Evolutionary conservation across 192 early-diverging fungal genomes (phyloP).

Genomic region (Umbelopsis vinacea): DNA sequence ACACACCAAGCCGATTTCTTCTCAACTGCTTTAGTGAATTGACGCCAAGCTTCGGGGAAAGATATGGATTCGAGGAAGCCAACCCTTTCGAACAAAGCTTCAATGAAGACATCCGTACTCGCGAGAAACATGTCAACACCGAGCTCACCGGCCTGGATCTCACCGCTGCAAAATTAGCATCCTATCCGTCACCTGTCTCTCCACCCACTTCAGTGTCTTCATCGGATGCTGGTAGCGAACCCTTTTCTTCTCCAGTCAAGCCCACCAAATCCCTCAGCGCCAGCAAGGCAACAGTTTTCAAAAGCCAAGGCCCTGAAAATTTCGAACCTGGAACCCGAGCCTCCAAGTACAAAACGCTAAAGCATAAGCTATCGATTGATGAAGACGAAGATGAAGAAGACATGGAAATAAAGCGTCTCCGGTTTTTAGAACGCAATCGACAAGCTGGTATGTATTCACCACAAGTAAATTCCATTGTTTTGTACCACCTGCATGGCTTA

Average conservation of each 20-base stretch:
- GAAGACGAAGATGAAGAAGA: slow-evolving; percentile 31
- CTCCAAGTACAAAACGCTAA: neutral
- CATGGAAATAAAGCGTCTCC: slow-evolving; percentile 38
- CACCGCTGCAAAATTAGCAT: neutral
- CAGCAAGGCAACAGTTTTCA: neutral
- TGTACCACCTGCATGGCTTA: too few relatives aligned
- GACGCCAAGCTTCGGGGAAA: neutral
- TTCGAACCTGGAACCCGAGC: neutral
- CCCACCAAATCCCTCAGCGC: neutral
- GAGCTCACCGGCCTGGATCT: neutral
- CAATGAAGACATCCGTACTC: neutral
- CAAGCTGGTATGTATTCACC: slow-evolving; percentile 30
- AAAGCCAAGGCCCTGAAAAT: slow-evolving; percentile 12
- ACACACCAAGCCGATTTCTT: slow-evolving; percentile 8
- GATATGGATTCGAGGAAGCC: slow-evolving; percentile 2
- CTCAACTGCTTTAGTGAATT: slow-evolving; percentile 2
- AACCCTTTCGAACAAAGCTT: slow-evolving; percentile 15
- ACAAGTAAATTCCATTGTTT: neutral
- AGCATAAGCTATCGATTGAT: neutral
- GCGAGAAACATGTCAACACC: neutral
- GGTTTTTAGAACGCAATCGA: slow-evolving; percentile 45
- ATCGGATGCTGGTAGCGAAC: neutral
- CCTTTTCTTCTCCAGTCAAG: neutral
- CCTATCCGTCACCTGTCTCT: neutral
- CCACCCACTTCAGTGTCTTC: neutral